These are phyloP conservation scores for Venustampulla echinocandica DNA, from an alignment of 495 filamentous ascomycete species.

Conservation along the genomic window DNA sequence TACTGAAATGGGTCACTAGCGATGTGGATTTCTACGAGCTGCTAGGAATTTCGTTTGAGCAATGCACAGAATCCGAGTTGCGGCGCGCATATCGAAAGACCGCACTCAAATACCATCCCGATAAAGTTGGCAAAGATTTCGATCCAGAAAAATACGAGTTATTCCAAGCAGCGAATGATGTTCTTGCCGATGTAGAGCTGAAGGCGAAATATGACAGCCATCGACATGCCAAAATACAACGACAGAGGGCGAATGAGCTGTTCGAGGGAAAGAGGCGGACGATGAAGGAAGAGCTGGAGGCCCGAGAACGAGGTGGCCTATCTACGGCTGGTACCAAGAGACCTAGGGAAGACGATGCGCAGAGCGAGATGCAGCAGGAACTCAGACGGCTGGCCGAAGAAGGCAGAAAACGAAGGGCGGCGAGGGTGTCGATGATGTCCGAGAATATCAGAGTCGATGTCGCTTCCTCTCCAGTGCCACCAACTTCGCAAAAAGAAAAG, in stretches of 20 bases:
- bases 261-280: slow-evolving; percentile 57
- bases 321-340: slow-evolving; percentile 36
- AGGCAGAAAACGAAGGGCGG: slow-evolving; percentile 43
- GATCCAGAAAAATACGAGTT: slow-evolving; percentile 66
- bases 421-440: slow-evolving; percentile 40
- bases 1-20: slow-evolving; percentile 34
- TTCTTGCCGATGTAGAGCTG: slow-evolving; percentile 53
- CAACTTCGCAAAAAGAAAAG: slow-evolving; percentile 2
- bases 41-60: slow-evolving; percentile 56
- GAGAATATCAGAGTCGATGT: slow-evolving; percentile 7
- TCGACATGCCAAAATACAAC: slow-evolving; percentile 51
- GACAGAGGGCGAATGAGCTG: slow-evolving; percentile 53
- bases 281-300: slow-evolving; percentile 72
- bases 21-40: slow-evolving; percentile 78
- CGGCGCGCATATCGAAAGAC: slow-evolving; percentile 82
- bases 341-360: slow-evolving; percentile 44
- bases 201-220: slow-evolving; percentile 63
- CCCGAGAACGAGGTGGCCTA: slow-evolving; percentile 39
- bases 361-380: slow-evolving; percentile 50
- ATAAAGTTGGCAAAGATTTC: slow-evolving; percentile 55
- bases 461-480: slow-evolving; percentile 13
- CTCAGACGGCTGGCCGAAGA: slow-evolving; percentile 57
- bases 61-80: slow-evolving; percentile 57
- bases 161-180: slow-evolving; percentile 63
- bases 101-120: slow-evolving; percentile 84